phyloP scores from a whole-genome alignment of 768 basidiomycete species.

The Mycena indigotica region DNA sequence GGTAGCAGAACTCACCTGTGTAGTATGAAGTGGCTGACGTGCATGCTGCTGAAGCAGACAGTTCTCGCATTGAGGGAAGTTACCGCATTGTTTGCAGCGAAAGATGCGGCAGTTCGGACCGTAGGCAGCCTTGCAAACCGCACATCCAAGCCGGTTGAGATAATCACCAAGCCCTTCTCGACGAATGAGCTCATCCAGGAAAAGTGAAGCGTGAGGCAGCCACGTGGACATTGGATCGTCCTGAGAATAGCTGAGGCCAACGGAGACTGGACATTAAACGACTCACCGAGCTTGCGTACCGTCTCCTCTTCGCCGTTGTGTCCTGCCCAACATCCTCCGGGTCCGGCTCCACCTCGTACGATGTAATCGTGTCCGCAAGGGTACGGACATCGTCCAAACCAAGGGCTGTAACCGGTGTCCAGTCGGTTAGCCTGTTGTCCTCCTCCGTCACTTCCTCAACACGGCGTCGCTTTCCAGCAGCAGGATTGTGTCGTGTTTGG shows the following conservation, averaged over 20 bases:
- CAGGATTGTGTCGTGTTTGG: neutral
- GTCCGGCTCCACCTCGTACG: neutral
- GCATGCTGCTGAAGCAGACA: neutral
- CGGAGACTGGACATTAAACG: neutral
- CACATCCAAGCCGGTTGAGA: neutral
- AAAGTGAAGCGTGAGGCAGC: neutral
- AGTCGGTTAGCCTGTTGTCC: neutral
- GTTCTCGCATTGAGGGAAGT: neutral
- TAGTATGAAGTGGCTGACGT: neutral
- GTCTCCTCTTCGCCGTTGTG: neutral
- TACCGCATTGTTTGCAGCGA: neutral
- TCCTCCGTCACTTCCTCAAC: neutral
- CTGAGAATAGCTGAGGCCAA: neutral
- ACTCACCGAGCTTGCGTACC: neutral
- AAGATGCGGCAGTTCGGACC: neutral
- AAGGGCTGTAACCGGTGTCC: neutral
- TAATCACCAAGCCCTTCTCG: neutral
- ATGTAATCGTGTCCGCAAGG: neutral
- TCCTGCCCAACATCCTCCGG: neutral
- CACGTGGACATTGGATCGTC: neutral
- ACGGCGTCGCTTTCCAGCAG: neutral
- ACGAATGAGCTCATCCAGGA: neutral
- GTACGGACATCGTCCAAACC: neutral
- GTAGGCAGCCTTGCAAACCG: neutral
- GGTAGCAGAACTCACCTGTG: neutral